These are phyloP conservation scores for Sporothrix schenckii DNA, from an alignment of 2,329 filamentous ascomycete genomes.

Conservation along the genomic window DNA sequence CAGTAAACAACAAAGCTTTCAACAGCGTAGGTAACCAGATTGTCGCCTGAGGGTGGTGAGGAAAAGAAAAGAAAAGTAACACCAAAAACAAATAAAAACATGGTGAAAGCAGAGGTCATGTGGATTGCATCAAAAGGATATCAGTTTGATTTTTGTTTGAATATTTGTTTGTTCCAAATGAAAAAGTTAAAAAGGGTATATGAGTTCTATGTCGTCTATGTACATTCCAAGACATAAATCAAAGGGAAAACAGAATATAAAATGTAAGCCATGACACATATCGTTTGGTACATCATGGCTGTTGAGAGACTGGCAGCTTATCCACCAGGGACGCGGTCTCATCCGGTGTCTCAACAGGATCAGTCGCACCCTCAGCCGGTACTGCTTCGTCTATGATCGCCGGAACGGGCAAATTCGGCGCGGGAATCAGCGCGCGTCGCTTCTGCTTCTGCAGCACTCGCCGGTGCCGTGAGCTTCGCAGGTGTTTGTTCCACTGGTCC, in stretches of 20 bases:
- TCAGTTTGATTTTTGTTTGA: slow-evolving; percentile 28
- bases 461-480: slow-evolving; percentile 50
- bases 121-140: slow-evolving; percentile 20
- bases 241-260: background rate
- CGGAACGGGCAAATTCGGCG: background rate
- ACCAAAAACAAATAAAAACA: background rate
- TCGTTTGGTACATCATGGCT: background rate
- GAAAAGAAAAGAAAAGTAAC: background rate
- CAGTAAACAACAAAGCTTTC: too few relatives aligned
- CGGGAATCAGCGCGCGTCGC: slow-evolving; percentile 40
- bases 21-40: slow-evolving; percentile 52
- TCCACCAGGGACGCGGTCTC: background rate
- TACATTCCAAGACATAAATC: background rate
- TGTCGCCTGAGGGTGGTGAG: slow-evolving; percentile 34
- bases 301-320: too few relatives aligned
- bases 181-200: slow-evolving; percentile 13
- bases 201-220: slow-evolving; percentile 17
- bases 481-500: slow-evolving; percentile 53
- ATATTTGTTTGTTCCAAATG: slow-evolving; percentile 1
- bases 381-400: background rate
- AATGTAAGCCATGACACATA: background rate
- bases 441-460: slow-evolving; percentile 39
- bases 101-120: background rate
- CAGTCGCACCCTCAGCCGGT: background rate
- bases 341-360: background rate